Evolutionary conservation across 345 rosid species (phyloP).

Genomic region (Syzygium oleosum): DNA sequence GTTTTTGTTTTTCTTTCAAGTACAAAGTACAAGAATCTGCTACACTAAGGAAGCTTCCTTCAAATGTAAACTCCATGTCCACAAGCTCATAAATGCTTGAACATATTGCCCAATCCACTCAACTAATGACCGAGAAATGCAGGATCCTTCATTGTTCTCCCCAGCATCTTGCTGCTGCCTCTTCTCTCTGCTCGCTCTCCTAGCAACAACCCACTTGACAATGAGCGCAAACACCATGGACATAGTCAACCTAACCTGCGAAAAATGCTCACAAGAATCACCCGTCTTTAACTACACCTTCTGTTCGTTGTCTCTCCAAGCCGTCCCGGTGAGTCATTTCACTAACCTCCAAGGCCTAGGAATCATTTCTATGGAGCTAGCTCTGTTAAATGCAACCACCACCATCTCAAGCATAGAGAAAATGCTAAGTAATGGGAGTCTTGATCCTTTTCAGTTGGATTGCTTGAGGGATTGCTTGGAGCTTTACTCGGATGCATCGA

Average conservation of each 20-base stretch:
- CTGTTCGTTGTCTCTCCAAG: conserved; percentile 32
- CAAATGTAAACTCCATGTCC: background rate
- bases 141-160: background rate
- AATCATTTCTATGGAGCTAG: conserved; percentile 44
- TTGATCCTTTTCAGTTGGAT: conserved; percentile 12
- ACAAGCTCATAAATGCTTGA: background rate
- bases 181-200: conserved; percentile 4
- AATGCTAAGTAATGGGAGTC: conserved; percentile 15
- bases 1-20: background rate
- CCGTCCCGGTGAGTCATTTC: conserved; percentile 30
- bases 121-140: background rate
- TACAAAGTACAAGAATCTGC: background rate
- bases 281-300: conserved; percentile 21
- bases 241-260: conserved; percentile 32
- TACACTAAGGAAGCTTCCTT: background rate
- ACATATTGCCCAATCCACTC: background rate
- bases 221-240: background rate
- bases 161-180: background rate
- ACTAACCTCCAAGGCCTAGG: conserved; percentile 46
- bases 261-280: conserved; percentile 28
- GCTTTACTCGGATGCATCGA: conserved; percentile 28
- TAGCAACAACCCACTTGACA: background rate
- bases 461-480: conserved; percentile 42
- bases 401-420: conserved; percentile 28
- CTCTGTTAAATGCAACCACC: conserved; percentile 43